Base-by-base conservation (phyloP, 106 monocot genomes). In the Dendrobium nobile region DNA sequence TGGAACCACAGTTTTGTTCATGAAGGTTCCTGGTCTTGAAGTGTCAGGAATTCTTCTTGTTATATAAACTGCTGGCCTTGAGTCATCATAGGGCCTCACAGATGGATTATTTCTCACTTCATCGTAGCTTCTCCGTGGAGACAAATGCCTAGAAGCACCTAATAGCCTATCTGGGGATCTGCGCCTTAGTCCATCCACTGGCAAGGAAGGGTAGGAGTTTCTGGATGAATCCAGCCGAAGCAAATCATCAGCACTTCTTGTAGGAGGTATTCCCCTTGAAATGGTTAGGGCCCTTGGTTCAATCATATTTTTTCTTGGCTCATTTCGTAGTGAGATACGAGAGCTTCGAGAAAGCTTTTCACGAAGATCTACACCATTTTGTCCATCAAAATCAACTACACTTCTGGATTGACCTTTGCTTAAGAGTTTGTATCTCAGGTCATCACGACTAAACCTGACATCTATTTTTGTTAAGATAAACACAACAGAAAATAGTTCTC, bases 401-500 rank as follows among this genome's bases (percentile, higher is more conserved):
- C 80, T 79, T 72, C 81, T 75, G 13, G 87, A 82, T 75, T 83
- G 28, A 79, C 79, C 84, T 88, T 93, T 91, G 37, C 83, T 79
- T 58, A 90, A 77, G 82, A 99, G 93, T 81, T 93, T 99, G 80
- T 86, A 82, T 82, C 99, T 89, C 55, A 99, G 83, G 80, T 99
- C 99, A 86, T 88, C 80, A 61, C 75, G 86, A 77, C 87, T 85
- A 84, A 95, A 76, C 58, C 56, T 80, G 68, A 31, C 68, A 80
- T 84, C 95, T 95, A 84, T 58, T 55, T 13, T 54, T 67, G 15
- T 42, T 90, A 87, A 90, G 87, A 80, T 2, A 80, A 83, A 41
- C 67, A 74, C 2, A 44, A n/a, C n/a, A 9, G 42, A 5, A 41
- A 17, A 41, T 7, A 41, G 15, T 56, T 56, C 15, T 56, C 13